These are phyloP conservation scores for Panicum hallii DNA, from an alignment of 202 grass and related monocot species.

Conservation along the genomic window DNA sequence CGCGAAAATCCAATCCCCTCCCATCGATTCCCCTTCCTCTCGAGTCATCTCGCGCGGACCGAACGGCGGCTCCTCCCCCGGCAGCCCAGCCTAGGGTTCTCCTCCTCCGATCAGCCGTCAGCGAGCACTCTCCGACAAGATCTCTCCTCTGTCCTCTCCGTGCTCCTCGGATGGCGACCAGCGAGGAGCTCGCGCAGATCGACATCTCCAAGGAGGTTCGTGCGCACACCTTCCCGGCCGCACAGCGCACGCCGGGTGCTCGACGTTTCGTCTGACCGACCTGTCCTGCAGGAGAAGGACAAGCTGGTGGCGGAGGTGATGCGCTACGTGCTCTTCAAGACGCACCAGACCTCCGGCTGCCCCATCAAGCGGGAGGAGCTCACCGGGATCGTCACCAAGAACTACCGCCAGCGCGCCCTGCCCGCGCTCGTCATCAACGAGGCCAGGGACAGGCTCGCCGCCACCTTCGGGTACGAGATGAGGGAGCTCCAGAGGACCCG, in stretches of 20 bases:
- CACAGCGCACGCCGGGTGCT: slow-evolving; percentile 10
- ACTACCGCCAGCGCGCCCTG: slow-evolving; percentile 75
- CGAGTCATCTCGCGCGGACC: background rate
- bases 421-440: slow-evolving; percentile 84
- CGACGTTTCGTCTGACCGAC: slow-evolving; percentile 33
- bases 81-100: background rate
- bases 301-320: slow-evolving; percentile 89
- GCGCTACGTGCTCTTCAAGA: slow-evolving; percentile 79
- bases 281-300: slow-evolving; percentile 77
- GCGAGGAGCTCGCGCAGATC: slow-evolving; percentile 66
- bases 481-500: slow-evolving; percentile 79
- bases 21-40: background rate
- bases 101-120: background rate
- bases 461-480: slow-evolving; percentile 88
- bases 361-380: slow-evolving; percentile 92
- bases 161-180: slow-evolving; percentile 56
- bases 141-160: background rate
- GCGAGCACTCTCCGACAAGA: background rate
- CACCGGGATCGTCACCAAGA: slow-evolving; percentile 79
- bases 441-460: slow-evolving; percentile 66
- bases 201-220: slow-evolving; percentile 79
- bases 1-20: background rate
- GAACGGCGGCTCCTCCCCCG: background rate
- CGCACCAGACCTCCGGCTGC: slow-evolving; percentile 71
- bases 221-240: background rate